Evolutionary conservation across 73 alveolate genomes (phyloP).

Genomic region (Paramecium pentaurelia): DNA sequence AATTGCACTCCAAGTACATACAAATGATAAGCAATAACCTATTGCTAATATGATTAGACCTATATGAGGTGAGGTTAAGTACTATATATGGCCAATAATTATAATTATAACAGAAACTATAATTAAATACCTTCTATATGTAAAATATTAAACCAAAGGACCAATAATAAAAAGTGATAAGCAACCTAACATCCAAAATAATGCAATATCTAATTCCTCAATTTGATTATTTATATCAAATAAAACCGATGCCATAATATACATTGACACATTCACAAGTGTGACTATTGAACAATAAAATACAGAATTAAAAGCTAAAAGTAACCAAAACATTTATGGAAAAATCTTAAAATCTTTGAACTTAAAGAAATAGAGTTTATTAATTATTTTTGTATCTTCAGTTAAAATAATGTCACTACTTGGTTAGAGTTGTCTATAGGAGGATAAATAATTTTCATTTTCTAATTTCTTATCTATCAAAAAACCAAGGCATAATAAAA

Average conservation of each 20-base stretch:
- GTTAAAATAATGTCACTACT: neutral
- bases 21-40: slow-evolving; percentile 1
- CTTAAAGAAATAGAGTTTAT: neutral
- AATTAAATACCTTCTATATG: slow-evolving; percentile 6
- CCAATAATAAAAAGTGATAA: neutral
- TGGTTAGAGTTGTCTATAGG: neutral
- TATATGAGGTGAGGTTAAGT: neutral
- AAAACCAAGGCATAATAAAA: neutral
- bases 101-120: neutral
- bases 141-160: slow-evolving; percentile 2
- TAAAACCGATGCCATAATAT: neutral
- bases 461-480: neutral
- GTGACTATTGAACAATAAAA: neutral
- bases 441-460: neutral
- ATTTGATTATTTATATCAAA: neutral
- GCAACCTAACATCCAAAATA: slow-evolving; percentile 38
- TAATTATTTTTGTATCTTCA: neutral
- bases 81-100: neutral
- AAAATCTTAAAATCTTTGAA: neutral
- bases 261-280: slow-evolving; percentile 2
- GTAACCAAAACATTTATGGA: slow-evolving; percentile 16
- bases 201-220: neutral
- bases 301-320: neutral
- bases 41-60: neutral
- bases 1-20: slow-evolving; percentile 22